Base-by-base conservation (phyloP, 2,329 filamentous ascomycete species). In the Hysterium pulicare region DNA sequence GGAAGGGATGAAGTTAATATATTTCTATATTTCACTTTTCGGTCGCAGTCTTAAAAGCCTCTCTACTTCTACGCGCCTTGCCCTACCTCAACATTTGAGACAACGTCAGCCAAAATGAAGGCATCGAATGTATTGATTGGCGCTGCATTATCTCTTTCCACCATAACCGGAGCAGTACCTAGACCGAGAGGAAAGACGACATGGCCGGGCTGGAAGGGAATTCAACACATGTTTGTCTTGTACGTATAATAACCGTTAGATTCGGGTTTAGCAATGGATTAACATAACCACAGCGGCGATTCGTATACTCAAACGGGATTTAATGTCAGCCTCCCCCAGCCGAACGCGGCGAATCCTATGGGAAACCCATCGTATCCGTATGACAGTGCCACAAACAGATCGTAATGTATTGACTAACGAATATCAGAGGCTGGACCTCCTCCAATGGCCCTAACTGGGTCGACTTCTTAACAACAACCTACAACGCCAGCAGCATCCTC, bases 251-350 rank as follows among this genome's bases (percentile, higher is more conserved):
- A 5, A 11, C 21, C 16, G 5, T 23, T n/a, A 23, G 21, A 13
- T 23, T 21, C 16, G 22, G 7, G 3, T 35, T 15, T 21, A 13
- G 24, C 5, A 3, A 4, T 13, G 19, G 38, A 16, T 33, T 33
- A 5, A 26, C 17, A 26, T 8, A 10, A 17, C 16, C 33, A 4
- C 41, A 77, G 75, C 50, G 79, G 79, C 33, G 76, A 83, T 53
- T 81, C 77, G 2, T 83, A 82, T 62, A 77, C 77, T 1, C 72
- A 75, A 47, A 81, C 77, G 2, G 75, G 75, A 7, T 86, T 85
- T 62, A 65, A 81, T 45, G 65, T 74, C 31, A 71, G 64, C 9
- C 68, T 71, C 16, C 61, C 70, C 0, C 72, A 79, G 28, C 80
- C 82, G 1, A 75, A 70, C 6, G 49, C 68, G 4, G 60, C 64